A percentile compares a stretch with the other conserved stretches of the same genome.
Evolutionary conservation across 2,329 filamentous ascomycete species (phyloP).

Genomic region (Lasiodiplodia gonubiensis): DNA sequence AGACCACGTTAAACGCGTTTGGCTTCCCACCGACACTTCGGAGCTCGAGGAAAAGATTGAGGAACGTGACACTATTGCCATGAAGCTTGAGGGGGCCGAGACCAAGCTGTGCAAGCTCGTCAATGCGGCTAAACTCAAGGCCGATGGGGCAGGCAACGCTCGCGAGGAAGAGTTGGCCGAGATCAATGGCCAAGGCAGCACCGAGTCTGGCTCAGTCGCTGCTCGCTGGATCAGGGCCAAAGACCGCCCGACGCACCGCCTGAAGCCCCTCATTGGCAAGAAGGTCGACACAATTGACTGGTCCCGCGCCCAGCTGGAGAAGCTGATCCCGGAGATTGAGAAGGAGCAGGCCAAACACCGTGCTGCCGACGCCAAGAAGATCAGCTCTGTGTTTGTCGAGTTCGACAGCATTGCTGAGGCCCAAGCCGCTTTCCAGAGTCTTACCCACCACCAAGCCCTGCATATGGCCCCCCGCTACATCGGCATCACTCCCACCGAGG

Average conservation of each 20-base stretch:
- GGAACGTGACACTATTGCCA: conserved; percentile 24
- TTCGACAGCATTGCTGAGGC: conserved; percentile 83
- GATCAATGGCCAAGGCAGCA: conserved; percentile 11
- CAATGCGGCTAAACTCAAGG: conserved; percentile 13
- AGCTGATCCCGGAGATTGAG: conserved; percentile 25
- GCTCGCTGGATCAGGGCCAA: conserved; percentile 25
- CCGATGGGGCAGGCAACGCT: not conserved
- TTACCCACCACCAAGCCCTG: conserved; percentile 84
- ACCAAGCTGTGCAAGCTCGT: conserved; percentile 27
- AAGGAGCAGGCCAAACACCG: conserved; percentile 23
- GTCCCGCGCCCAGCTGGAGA: conserved; percentile 22
- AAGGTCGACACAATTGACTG: conserved; percentile 29
- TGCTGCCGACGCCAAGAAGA: not conserved
- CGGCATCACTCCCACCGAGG: conserved; percentile 78
- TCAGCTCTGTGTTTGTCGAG: conserved; percentile 80
- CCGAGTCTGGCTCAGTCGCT: conserved; percentile 21
- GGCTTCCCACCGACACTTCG: conserved; percentile 23
- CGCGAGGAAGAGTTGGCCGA: conserved; percentile 25
- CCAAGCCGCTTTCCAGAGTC: conserved; percentile 82
- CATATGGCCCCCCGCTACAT: conserved; percentile 88
- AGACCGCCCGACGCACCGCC: conserved; percentile 25
- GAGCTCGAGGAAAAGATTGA: conserved; percentile 27
- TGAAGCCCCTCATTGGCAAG: conserved; percentile 28
- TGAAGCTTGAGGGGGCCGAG: conserved; percentile 24
- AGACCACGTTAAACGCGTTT: conserved; percentile 26